These are phyloP conservation scores for Teunomyces aglyptinius DNA, from an alignment of 805 yeast species.

Conservation along the genomic window DNA sequence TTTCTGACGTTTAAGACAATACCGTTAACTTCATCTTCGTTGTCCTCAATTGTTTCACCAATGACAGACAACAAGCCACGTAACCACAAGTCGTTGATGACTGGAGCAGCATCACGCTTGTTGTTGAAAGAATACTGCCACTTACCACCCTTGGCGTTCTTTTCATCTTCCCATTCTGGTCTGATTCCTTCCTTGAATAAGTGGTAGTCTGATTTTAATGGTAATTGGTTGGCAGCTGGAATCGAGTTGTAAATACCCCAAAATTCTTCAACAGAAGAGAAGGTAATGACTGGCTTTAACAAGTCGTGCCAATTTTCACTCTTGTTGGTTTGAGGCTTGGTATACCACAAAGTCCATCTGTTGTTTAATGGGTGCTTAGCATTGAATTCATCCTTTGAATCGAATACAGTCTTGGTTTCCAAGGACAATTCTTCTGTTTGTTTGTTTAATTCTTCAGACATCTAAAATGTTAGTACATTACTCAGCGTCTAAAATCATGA, in stretches of 20 bases:
- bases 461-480: conserved; percentile 15
- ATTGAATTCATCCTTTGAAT: conserved; percentile 60
- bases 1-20: conserved; percentile 87
- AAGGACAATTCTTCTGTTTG: conserved; percentile 45
- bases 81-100: conserved; percentile 89
- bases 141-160: conserved; percentile 89
- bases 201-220: conserved; percentile 90
- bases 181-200: conserved; percentile 89
- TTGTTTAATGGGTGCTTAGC: conserved; percentile 87
- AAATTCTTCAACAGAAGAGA: conserved; percentile 95
- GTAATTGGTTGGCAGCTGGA: conserved; percentile 88
- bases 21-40: conserved; percentile 85
- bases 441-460: conserved; percentile 46
- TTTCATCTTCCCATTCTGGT: conserved; percentile 98
- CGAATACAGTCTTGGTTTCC: conserved; percentile 52
- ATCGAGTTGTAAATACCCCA: conserved; percentile 97
- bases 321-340: conserved; percentile 81
- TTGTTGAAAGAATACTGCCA: conserved; percentile 74
- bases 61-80: conserved; percentile 83
- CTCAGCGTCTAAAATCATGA: background rate
- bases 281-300: conserved; percentile 87
- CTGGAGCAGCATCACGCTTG: conserved; percentile 54
- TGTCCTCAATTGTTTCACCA: conserved; percentile 92
- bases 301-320: conserved; percentile 89
- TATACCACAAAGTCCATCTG: conserved; percentile 96